These are phyloP conservation scores for Corylus heterophylla DNA, from an alignment of 306 rosid genomes.

Conservation along the genomic window DNA sequence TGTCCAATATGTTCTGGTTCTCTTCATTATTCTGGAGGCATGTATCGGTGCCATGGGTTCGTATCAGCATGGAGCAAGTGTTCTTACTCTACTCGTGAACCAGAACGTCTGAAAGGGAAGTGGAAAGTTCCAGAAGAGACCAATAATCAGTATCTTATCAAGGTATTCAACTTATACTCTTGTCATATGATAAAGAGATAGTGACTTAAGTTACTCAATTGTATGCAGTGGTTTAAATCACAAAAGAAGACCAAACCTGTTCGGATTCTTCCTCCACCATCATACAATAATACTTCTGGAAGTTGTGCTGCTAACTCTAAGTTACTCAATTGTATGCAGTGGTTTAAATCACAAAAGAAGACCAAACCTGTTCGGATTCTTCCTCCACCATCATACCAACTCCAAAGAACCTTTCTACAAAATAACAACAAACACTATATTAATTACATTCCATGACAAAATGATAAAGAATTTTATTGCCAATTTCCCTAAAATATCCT, in stretches of 20 bases:
- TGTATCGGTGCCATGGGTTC: conserved; percentile 78
- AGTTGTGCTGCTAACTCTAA: conserved; percentile 40
- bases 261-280: conserved; percentile 60
- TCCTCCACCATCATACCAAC: too few species aligned
- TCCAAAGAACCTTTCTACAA: too few species aligned
- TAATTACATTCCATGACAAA: too few species aligned
- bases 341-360: too few species aligned
- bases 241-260: conserved; percentile 74
- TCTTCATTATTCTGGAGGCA: conserved; percentile 78
- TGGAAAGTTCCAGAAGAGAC: conserved; percentile 89
- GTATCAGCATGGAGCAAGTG: conserved; percentile 90
- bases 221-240: conserved; percentile 89
- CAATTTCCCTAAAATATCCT: too few species aligned
- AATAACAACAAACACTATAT: too few species aligned
- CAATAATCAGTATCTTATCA: conserved; percentile 62
- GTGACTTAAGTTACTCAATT: conserved; percentile 28
- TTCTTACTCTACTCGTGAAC: conserved; percentile 71
- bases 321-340: too few species aligned
- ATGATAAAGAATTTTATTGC: too few species aligned
- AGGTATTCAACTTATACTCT: conserved; percentile 46
- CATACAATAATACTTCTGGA: conserved; percentile 46
- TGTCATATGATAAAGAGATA: conserved; percentile 16
- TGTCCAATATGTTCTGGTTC: conserved; percentile 79
- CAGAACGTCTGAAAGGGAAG: conserved; percentile 64
- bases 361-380: too few species aligned